Percentiles rank a stretch among this genome's conserved stretches.
Evolutionary conservation across 768 basidiomycete genomes (phyloP).

Genomic region (Postia placenta): DNA sequence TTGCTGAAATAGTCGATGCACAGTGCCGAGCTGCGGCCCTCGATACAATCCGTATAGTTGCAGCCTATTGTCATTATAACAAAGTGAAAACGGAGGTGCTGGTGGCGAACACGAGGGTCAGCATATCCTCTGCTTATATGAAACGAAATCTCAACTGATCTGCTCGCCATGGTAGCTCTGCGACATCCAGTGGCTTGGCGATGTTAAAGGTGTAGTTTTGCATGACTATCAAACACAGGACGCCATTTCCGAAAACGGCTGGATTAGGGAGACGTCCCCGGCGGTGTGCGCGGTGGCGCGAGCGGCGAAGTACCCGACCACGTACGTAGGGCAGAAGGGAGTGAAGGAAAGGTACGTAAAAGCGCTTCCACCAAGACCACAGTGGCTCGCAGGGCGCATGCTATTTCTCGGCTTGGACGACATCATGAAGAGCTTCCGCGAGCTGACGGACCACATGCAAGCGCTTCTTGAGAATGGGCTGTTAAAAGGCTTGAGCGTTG

Average conservation of each 20-base stretch:
- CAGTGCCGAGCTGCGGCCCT: background rate
- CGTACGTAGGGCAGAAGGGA: no score
- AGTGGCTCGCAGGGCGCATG: slow-evolving; percentile 6
- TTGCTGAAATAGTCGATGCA: no score
- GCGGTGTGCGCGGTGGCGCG: background rate
- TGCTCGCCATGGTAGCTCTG: slow-evolving; percentile 5
- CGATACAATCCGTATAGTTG: slow-evolving; percentile 20
- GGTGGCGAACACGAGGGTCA: slow-evolving; percentile 6
- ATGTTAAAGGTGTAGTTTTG: slow-evolving; percentile 9
- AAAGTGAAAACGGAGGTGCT: slow-evolving; percentile 21
- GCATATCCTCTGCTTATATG: no score
- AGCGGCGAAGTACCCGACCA: background rate
- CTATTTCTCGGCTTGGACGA: no score
- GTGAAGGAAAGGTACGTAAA: no score
- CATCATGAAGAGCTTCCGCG: slow-evolving; percentile 1
- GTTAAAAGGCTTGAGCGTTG: slow-evolving; percentile 4
- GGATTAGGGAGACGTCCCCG: background rate
- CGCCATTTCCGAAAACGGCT: no score
- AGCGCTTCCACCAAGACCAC: no score
- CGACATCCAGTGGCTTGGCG: slow-evolving; percentile 7
- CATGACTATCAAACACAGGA: no score
- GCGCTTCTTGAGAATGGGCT: background rate
- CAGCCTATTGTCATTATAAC: slow-evolving; percentile 36
- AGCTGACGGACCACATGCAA: background rate
- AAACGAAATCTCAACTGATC: no score